These are phyloP conservation scores for Aspergillus tamarii DNA, from an alignment of 2,329 filamentous ascomycete genomes.

Conservation along the genomic window DNA sequence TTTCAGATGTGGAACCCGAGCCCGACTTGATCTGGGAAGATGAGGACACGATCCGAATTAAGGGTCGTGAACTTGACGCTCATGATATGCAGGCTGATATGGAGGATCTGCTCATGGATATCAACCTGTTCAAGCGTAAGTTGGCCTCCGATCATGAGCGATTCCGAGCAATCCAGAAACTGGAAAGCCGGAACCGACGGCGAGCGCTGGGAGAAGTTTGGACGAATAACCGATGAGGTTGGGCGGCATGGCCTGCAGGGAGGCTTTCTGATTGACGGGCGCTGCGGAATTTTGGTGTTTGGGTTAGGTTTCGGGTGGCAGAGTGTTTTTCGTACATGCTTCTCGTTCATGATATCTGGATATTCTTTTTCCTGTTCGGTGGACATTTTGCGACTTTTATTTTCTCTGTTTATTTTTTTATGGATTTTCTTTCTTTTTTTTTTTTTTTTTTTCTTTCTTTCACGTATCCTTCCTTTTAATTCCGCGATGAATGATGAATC, in stretches of 20 bases:
- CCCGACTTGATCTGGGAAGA: slow-evolving; percentile 50
- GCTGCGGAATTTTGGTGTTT: slow-evolving; percentile 4
- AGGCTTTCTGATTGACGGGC: slow-evolving; percentile 8
- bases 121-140: slow-evolving; percentile 81
- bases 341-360: slow-evolving; percentile 2
- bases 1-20: slow-evolving; percentile 34
- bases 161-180: slow-evolving; percentile 36
- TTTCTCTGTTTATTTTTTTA: not conserved
- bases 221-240: slow-evolving; percentile 30
- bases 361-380: slow-evolving; percentile 8
- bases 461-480: slow-evolving; percentile 7
- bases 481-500: slow-evolving; percentile 18
- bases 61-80: slow-evolving; percentile 49
- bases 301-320: slow-evolving; percentile 1
- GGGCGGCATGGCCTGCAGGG: not conserved
- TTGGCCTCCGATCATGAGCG: slow-evolving; percentile 71
- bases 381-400: slow-evolving; percentile 1
- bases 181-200: slow-evolving; percentile 30
- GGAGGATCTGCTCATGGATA: slow-evolving; percentile 78
- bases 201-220: slow-evolving; percentile 35
- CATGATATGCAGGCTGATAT: slow-evolving; percentile 79
- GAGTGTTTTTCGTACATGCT: not conserved
- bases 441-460: not conserved
- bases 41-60: slow-evolving; percentile 57
- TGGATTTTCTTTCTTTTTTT: slow-evolving; percentile 4